phyloP scores from a whole-genome alignment of 306 rosid species.

The Prunus fruticosa region DNA sequence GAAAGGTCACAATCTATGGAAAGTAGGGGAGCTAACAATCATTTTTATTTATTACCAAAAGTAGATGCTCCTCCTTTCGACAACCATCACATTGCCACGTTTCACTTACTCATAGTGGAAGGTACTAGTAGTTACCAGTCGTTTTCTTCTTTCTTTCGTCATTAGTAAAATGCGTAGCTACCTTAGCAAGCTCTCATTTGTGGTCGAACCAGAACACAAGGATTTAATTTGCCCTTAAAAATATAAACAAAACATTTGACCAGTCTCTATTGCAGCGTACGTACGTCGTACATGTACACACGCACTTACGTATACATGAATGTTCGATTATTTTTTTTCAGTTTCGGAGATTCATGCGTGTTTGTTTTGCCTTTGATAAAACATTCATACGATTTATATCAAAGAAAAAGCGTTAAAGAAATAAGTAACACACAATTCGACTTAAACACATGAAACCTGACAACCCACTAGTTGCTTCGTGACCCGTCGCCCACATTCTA shows the following conservation, averaged over 20 bases:
- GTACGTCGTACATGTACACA: too few species aligned
- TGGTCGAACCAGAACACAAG: background rate
- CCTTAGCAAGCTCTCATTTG: background rate
- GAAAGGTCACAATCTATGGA: background rate
- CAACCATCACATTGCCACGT: background rate
- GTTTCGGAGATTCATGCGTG: too few species aligned
- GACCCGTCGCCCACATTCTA: too few species aligned
- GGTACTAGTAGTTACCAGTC: constrained; percentile 1
- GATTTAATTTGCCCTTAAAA: background rate
- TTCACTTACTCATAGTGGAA: constrained; percentile 12
- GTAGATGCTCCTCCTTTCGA: background rate
- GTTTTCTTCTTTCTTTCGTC: background rate
- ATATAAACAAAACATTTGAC: background rate
- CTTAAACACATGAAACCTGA: too few species aligned
- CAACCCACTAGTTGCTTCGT: too few species aligned
- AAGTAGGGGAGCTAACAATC: background rate
- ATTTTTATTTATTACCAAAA: background rate
- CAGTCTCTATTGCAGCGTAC: too few species aligned
- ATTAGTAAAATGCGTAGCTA: background rate
- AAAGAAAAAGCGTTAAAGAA: too few species aligned
- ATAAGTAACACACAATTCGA: too few species aligned
- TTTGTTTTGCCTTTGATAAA: too few species aligned
- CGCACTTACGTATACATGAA: too few species aligned
- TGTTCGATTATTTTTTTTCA: too few species aligned
- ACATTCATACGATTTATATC: too few species aligned